Percentiles rank a stretch among this genome's conserved stretches.
phyloP scores from a whole-genome alignment of 257 asterid genomes.

The Salvia hispanica region DNA sequence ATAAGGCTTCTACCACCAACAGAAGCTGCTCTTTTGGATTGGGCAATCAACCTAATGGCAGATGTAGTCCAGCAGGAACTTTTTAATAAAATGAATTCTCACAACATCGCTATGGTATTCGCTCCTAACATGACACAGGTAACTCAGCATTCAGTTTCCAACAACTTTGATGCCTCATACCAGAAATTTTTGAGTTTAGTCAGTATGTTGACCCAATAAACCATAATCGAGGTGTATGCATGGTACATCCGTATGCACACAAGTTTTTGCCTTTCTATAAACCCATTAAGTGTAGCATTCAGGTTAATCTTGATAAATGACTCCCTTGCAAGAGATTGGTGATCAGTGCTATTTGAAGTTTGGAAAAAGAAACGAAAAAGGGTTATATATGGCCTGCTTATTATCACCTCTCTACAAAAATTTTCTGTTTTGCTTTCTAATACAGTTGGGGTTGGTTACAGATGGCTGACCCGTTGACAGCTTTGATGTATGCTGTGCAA shows the following conservation, averaged over 20 bases:
- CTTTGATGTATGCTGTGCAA: conserved; percentile 86
- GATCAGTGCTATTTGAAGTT: not conserved
- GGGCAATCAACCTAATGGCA: conserved; percentile 94
- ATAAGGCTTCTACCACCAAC: conserved; percentile 78
- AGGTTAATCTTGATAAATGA: not conserved
- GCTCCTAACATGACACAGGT: conserved; percentile 99
- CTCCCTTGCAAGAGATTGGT: not conserved
- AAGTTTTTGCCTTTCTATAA: not conserved
- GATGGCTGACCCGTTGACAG: conserved; percentile 91
- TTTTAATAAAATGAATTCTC: conserved; percentile 86
- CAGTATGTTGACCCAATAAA: not conserved
- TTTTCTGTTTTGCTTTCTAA: not conserved
- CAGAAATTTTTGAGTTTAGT: not conserved
- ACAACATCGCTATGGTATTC: conserved; percentile 91
- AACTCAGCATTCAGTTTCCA: conserved; percentile 1
- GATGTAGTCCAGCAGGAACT: conserved; percentile 82
- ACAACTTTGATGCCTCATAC: not conserved
- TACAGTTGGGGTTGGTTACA: conserved; percentile 29
- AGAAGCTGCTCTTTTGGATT: conserved; percentile 78
- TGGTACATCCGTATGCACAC: too few species aligned
- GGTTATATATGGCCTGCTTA: not conserved
- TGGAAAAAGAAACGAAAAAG: too few species aligned
- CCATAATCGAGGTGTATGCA: too few species aligned
- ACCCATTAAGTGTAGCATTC: not conserved
- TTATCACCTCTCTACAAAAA: not conserved